phyloP scores from a whole-genome alignment of 257 asterid genomes.

The Nicotiana obtusifolia region DNA sequence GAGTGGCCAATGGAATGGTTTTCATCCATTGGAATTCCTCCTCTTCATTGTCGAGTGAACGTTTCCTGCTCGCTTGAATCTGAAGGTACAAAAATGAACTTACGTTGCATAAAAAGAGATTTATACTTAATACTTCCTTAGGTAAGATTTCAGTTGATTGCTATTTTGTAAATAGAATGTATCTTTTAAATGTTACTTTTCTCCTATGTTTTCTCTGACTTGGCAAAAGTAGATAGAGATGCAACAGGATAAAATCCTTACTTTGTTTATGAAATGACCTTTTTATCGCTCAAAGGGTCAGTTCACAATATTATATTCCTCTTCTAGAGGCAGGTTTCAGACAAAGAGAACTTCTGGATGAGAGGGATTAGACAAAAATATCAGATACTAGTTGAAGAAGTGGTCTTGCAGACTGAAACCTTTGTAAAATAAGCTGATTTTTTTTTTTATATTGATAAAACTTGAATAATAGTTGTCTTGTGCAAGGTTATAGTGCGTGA shows the following conservation, averaged over 20 bases:
- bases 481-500: not conserved
- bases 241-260: not conserved
- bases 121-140: not conserved
- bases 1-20: slow-evolving; percentile 98
- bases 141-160: not conserved
- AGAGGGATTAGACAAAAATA: not conserved
- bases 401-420: not conserved
- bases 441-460: not conserved
- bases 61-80: slow-evolving; percentile 30
- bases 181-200: too few species aligned
- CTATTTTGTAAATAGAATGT: not conserved
- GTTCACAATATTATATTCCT: not conserved
- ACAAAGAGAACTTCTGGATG: not conserved
- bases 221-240: not conserved
- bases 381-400: not conserved
- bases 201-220: not conserved
- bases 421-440: not conserved
- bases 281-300: not conserved
- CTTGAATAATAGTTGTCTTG: not conserved
- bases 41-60: slow-evolving; percentile 35
- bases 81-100: not conserved
- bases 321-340: not conserved
- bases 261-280: not conserved
- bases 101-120: not conserved
- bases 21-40: slow-evolving; percentile 64